These are phyloP conservation scores for Oryza longistaminata DNA, from an alignment of 176 grass and related monocot genomes.

Conservation along the genomic window DNA sequence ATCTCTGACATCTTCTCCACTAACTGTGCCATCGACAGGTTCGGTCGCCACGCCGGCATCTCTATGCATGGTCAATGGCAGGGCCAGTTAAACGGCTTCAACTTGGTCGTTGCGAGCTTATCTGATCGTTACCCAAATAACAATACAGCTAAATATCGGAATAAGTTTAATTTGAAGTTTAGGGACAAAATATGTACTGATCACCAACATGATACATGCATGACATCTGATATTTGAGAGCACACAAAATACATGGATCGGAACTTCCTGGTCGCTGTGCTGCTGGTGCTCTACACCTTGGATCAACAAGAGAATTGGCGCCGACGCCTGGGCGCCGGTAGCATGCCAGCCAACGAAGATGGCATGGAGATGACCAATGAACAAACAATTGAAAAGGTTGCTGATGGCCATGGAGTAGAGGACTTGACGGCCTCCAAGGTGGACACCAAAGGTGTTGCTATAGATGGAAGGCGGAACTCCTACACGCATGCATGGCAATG, in stretches of 20 bases:
- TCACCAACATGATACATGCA: not conserved
- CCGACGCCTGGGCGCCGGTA: no score
- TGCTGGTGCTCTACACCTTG: no score
- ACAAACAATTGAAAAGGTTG: no score
- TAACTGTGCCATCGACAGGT: constrained; percentile 9
- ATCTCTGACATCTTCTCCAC: constrained; percentile 35
- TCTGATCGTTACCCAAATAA: not conserved
- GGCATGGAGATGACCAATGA: no score
- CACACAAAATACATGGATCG: not conserved
- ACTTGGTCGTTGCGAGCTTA: not conserved
- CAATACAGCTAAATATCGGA: not conserved
- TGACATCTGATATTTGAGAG: not conserved
- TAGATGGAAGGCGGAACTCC: no score
- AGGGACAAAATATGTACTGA: not conserved
- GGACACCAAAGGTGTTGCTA: no score
- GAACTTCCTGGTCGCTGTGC: no score
- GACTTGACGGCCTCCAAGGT: no score
- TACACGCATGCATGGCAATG: no score
- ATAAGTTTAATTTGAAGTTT: not conserved
- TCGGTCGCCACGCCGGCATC: not conserved
- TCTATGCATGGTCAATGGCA: not conserved
- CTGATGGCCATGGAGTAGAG: no score
- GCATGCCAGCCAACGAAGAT: no score
- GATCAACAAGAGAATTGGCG: no score
- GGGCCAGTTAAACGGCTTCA: not conserved